A percentile compares a stretch with the other conserved stretches of the same genome.
These are phyloP conservation scores for Tetragonia tetragonoides DNA, from an alignment of 148 eudicot genomes.

Conservation along the genomic window DNA sequence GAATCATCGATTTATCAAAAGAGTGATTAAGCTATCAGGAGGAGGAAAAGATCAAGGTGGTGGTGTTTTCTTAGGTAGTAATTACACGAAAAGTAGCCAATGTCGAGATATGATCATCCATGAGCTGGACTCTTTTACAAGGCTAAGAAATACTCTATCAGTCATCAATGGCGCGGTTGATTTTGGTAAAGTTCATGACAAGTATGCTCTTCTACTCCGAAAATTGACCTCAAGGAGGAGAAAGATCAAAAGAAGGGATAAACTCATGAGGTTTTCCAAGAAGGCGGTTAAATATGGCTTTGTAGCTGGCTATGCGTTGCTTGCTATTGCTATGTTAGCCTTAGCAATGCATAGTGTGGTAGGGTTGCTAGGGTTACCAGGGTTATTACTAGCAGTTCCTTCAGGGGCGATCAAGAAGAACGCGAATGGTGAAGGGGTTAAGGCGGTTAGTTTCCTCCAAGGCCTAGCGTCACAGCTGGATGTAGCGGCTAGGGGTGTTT, in stretches of 20 bases:
- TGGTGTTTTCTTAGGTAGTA: neutral
- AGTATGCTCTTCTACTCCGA: constrained; percentile 32
- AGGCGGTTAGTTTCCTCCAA: constrained; percentile 24
- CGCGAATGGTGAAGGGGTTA: constrained; percentile 18
- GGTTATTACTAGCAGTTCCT: constrained; percentile 30
- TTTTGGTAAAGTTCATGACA: constrained; percentile 35
- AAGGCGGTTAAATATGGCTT: constrained; percentile 32
- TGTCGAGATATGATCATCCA: constrained; percentile 21
- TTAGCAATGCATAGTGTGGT: constrained; percentile 48
- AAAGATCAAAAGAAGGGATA: constrained; percentile 39
- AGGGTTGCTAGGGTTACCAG: constrained; percentile 53
- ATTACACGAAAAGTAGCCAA: neutral
- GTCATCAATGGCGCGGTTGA: constrained; percentile 27
- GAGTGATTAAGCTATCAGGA: constrained; percentile 29
- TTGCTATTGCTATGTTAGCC: constrained; percentile 39
- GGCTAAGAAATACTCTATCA: constrained; percentile 45
- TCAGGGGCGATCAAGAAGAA: constrained; percentile 24
- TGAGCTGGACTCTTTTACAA: constrained; percentile 43
- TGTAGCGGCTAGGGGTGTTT: constrained; percentile 66
- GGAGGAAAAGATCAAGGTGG: neutral
- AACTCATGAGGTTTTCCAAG: constrained; percentile 36
- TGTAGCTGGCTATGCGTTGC: constrained; percentile 24
- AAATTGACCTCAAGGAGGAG: constrained; percentile 39
- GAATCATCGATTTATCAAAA: constrained; percentile 37
- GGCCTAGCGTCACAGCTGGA: constrained; percentile 50